These are phyloP conservation scores for Cryptosporidium muris DNA, from an alignment of 169 alveolate genomes.

Conservation along the genomic window DNA sequence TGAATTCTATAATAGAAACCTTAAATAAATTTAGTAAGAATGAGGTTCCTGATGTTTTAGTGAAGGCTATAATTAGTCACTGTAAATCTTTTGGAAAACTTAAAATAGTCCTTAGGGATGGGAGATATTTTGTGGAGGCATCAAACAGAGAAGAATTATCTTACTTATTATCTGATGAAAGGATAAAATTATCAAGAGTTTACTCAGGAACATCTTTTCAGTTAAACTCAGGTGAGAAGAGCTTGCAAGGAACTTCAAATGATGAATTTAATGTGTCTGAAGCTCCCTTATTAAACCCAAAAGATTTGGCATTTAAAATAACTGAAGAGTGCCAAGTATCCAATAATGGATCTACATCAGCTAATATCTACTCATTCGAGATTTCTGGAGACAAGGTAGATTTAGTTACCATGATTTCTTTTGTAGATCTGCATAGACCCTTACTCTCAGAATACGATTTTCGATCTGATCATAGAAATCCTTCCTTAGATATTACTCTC, in stretches of 20 bases:
- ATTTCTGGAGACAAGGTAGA: slow-evolving; percentile 87
- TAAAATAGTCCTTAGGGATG: slow-evolving; percentile 90
- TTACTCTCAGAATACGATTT: slow-evolving; percentile 97
- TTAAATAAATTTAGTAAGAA: slow-evolving; percentile 92
- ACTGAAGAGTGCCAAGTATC: slow-evolving; percentile 8
- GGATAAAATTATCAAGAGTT: slow-evolving; percentile 83
- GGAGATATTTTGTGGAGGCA: slow-evolving; percentile 92
- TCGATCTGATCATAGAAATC: slow-evolving; percentile 87
- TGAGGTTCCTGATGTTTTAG: slow-evolving; percentile 84
- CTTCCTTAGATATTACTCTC: slow-evolving; percentile 87
- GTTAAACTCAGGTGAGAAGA: neutral
- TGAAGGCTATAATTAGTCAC: slow-evolving; percentile 78
- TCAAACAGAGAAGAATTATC: slow-evolving; percentile 84
- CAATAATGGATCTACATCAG: slow-evolving; percentile 1
- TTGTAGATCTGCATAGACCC: slow-evolving; percentile 90
- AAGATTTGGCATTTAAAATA: slow-evolving; percentile 28
- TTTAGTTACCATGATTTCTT: slow-evolving; percentile 88
- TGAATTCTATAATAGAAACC: slow-evolving; percentile 89
- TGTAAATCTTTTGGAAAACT: slow-evolving; percentile 90
- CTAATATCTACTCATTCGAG: slow-evolving; percentile 84
- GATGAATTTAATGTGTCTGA: slow-evolving; percentile 36
- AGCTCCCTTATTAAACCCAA: slow-evolving; percentile 59
- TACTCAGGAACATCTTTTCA: neutral
- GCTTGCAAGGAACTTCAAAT: neutral
- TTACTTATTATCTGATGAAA: slow-evolving; percentile 83